Evolutionary conservation across 495 filamentous ascomycete genomes (phyloP).

Genomic region (Pyronema omphalodes): DNA sequence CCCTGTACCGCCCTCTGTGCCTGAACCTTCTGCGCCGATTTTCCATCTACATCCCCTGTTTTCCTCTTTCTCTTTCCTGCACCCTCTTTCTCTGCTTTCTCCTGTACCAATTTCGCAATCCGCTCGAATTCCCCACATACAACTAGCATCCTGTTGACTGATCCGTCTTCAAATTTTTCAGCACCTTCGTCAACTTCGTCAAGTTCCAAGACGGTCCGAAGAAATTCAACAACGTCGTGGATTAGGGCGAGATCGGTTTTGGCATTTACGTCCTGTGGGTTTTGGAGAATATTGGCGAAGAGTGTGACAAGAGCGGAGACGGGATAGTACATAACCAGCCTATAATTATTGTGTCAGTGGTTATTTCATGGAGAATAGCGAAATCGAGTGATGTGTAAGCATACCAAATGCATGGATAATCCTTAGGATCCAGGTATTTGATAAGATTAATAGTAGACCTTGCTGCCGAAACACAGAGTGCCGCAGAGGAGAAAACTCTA

Average conservation of each 20-base stretch:
- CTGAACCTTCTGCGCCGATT: too few relatives aligned
- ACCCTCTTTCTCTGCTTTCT: conserved; percentile 70
- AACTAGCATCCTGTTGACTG: conserved; percentile 78
- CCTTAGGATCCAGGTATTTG: conserved; percentile 88
- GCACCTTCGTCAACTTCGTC: conserved; percentile 44
- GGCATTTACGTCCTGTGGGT: conserved; percentile 74
- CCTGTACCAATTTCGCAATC: conserved; percentile 80
- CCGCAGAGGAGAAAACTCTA: conserved; percentile 82
- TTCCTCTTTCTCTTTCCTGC: conserved; percentile 66
- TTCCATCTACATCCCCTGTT: conserved; percentile 9
- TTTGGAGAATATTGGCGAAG: conserved; percentile 93
- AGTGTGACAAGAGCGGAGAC: conserved; percentile 89
- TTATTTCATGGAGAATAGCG: conserved; percentile 14
- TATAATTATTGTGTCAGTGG: conserved; percentile 23
- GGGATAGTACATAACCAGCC: conserved; percentile 93
- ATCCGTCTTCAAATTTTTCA: conserved; percentile 42
- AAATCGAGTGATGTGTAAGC: conserved; percentile 19
- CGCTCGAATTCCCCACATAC: conserved; percentile 90
- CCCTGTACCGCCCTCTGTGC: too few relatives aligned
- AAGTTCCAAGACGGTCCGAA: conserved; percentile 43
- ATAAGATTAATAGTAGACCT: conserved; percentile 83
- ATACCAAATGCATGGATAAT: conserved; percentile 90
- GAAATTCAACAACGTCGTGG: conserved; percentile 78
- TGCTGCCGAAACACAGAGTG: conserved; percentile 78
- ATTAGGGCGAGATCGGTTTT: conserved; percentile 78